Evolutionary conservation across 208 protist species (phyloP).

Genomic region (Wallacemonas collosoma): DNA sequence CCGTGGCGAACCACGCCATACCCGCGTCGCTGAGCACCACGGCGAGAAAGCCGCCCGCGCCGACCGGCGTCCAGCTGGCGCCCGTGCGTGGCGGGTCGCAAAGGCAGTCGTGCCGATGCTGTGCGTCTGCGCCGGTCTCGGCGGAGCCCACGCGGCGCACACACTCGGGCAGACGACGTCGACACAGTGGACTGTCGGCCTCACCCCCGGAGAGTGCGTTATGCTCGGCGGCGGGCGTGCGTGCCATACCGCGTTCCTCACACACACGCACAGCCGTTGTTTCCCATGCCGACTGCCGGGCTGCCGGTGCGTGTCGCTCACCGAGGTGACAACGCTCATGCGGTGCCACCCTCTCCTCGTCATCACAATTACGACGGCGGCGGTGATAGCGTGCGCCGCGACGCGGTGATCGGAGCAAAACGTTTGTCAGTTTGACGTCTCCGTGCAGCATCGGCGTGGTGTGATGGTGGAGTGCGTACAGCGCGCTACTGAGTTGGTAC

Average conservation of each 20-base stretch:
- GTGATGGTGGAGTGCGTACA: constrained; percentile 20
- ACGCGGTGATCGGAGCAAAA: constrained; percentile 8
- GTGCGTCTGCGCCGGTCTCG: neutral
- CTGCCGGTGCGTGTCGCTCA: too few species aligned
- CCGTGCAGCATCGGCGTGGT: constrained; percentile 22
- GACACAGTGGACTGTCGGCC: neutral
- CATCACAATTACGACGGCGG: neutral
- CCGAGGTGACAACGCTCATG: too few species aligned
- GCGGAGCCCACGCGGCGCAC: neutral
- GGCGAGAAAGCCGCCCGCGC: constrained; percentile 21
- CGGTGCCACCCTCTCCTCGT: too few species aligned
- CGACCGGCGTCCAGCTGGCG: too few species aligned
- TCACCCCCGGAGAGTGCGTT: neutral
- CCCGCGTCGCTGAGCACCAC: constrained; percentile 32
- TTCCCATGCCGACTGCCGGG: too few species aligned
- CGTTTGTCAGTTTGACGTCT: constrained; percentile 26
- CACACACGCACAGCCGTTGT: too few species aligned
- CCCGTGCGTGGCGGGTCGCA: too few species aligned
- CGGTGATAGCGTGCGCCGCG: constrained; percentile 8
- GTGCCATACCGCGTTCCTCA: too few species aligned
- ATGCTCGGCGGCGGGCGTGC: neutral
- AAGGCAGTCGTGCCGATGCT: too few species aligned
- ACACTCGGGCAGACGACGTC: neutral
- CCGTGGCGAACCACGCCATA: constrained; percentile 39
- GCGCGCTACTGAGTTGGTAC: constrained; percentile 17